phyloP scores from a whole-genome alignment of 2,329 filamentous ascomycete genomes.

The Fusarium sp. region DNA sequence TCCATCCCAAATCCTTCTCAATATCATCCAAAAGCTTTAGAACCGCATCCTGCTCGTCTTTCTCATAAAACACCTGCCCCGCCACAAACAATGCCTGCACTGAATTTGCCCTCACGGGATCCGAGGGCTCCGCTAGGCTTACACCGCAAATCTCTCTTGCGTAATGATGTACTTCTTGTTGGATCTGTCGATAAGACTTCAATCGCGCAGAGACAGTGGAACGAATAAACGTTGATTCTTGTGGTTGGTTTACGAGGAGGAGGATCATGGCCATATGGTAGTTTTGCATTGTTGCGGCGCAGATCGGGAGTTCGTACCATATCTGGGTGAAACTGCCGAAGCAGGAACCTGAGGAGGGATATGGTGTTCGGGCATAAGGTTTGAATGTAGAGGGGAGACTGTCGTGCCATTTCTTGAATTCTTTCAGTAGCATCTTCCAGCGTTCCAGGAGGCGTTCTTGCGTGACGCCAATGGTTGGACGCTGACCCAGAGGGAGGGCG shows the following conservation, averaged over 20 bases:
- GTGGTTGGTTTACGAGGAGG: constrained; percentile 62
- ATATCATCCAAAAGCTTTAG: constrained; percentile 66
- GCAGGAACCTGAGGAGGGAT: background rate
- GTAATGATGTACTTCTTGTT: constrained; percentile 23
- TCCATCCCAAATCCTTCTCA: constrained; percentile 72
- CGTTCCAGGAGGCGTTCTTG: constrained; percentile 33
- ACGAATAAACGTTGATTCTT: constrained; percentile 39
- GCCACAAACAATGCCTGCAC: constrained; percentile 39
- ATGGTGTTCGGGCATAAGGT: constrained; percentile 22
- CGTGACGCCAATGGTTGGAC: constrained; percentile 31
- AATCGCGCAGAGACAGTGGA: constrained; percentile 38
- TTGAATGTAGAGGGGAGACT: constrained; percentile 33
- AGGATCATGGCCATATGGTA: constrained; percentile 73
- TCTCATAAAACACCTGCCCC: constrained; percentile 51
- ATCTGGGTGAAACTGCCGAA: constrained; percentile 59
- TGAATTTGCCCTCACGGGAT: constrained; percentile 33
- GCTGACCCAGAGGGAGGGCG: constrained; percentile 29
- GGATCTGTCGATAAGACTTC: constrained; percentile 31
- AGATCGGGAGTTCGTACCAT: constrained; percentile 72
- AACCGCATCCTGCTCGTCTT: constrained; percentile 64
- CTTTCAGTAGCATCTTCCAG: constrained; percentile 27
- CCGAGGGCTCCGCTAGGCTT: constrained; percentile 30
- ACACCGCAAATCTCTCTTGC: constrained; percentile 40
- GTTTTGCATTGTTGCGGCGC: constrained; percentile 72
- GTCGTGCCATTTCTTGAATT: constrained; percentile 31